phyloP scores from a whole-genome alignment of 169 alveolate genomes.

The Cryptosporidium viatorum region DNA sequence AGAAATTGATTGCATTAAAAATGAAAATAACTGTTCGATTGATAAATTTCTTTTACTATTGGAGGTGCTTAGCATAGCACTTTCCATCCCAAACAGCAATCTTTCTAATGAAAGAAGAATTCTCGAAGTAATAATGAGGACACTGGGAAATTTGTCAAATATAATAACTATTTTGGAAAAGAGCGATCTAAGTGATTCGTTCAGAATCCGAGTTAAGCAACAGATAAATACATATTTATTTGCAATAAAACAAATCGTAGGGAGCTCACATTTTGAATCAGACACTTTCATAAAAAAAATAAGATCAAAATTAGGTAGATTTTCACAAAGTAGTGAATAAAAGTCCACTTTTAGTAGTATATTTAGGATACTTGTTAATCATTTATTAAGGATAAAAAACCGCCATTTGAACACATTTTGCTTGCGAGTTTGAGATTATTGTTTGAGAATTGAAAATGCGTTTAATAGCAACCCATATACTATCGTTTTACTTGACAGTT shows the following conservation, averaged over 20 bases:
- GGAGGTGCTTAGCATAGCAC: neutral
- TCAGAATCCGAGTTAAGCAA: neutral
- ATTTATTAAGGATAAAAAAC: neutral
- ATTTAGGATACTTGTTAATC: neutral
- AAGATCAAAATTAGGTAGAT: neutral
- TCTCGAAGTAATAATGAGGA: neutral
- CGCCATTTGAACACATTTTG: conserved; percentile 7
- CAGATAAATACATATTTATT: conserved; percentile 3
- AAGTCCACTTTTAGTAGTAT: neutral
- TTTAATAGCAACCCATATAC: neutral
- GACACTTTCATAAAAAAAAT: neutral
- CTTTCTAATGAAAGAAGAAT: neutral
- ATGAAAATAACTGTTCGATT: neutral
- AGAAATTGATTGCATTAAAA: neutral
- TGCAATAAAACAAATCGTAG: conserved; percentile 18
- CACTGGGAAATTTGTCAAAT: neutral
- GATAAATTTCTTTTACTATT: neutral
- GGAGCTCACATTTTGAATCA: conserved; percentile 14
- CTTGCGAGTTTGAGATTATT: conserved; percentile 7
- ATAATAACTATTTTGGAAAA: neutral
- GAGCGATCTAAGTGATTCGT: neutral
- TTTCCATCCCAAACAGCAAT: neutral
- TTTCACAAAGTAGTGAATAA: neutral
- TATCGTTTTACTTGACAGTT: conserved; percentile 2
- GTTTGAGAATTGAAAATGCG: conserved; percentile 12